Percentiles rank a stretch among this genome's conserved stretches.
phyloP scores from a whole-genome alignment of 345 rosid species.

The Alliaria petiolata region DNA sequence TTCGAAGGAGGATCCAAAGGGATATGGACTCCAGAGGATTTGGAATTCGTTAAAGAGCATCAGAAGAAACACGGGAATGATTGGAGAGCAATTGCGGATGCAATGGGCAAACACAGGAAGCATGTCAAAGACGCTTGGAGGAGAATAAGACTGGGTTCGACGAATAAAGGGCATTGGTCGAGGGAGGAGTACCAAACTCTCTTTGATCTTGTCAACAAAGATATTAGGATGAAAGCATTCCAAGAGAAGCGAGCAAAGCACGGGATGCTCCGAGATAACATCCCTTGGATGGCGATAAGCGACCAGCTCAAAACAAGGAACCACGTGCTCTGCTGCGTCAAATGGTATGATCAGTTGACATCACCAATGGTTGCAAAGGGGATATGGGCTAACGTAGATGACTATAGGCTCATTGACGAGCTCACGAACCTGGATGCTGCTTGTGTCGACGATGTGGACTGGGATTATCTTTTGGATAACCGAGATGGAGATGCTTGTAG shows the following conservation, averaged over 20 bases:
- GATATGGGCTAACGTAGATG: slow-evolving; percentile 70
- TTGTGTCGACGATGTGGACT: slow-evolving; percentile 76
- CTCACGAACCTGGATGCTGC: slow-evolving; percentile 62
- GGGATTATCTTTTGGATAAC: slow-evolving; percentile 66
- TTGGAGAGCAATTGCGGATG: slow-evolving; percentile 60
- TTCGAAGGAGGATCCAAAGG: slow-evolving; percentile 48
- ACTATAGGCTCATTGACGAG: slow-evolving; percentile 50
- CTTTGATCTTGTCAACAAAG: slow-evolving; percentile 64
- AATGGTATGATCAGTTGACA: slow-evolving; percentile 61
- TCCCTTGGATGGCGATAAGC: slow-evolving; percentile 70
- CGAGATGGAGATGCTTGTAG: slow-evolving; percentile 61
- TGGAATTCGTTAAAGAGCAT: slow-evolving; percentile 36
- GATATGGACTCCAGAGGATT: slow-evolving; percentile 64
- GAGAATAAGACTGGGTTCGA: slow-evolving; percentile 40
- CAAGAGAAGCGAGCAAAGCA: slow-evolving; percentile 53
- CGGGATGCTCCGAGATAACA: slow-evolving; percentile 70
- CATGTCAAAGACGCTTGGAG: slow-evolving; percentile 83
- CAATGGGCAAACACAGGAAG: slow-evolving; percentile 55
- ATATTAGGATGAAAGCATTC: slow-evolving; percentile 49
- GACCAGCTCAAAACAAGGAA: slow-evolving; percentile 42
- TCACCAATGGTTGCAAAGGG: slow-evolving; percentile 69
- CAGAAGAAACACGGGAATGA: slow-evolving; percentile 54
- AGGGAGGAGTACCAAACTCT: slow-evolving; percentile 66
- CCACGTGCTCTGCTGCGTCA: slow-evolving; percentile 39
- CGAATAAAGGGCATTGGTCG: slow-evolving; percentile 54